A percentile compares a stretch with the other conserved stretches of the same genome.
Evolutionary conservation across 164 flowering plant species (phyloP).

Genomic region (Magnolia changhungtana): DNA sequence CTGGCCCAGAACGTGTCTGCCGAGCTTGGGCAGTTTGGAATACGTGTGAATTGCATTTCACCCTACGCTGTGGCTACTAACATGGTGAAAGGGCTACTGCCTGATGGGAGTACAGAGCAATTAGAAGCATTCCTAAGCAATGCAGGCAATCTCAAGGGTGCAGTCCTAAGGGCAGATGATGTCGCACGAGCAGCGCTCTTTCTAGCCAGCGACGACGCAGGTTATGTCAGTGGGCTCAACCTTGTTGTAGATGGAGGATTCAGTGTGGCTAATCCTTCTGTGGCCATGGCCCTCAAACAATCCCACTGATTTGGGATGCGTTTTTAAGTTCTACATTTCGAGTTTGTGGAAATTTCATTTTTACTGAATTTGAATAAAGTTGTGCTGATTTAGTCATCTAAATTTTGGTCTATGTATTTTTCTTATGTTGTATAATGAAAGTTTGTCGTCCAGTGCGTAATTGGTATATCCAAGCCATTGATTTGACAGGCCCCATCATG

Average conservation of each 20-base stretch:
- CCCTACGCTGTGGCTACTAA: conserved; percentile 30
- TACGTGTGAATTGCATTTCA: conserved; percentile 48
- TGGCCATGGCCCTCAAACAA: neutral
- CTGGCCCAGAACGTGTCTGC: conserved; percentile 30
- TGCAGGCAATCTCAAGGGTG: conserved; percentile 15
- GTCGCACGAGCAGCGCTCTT: conserved; percentile 17
- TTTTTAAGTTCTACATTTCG: neutral
- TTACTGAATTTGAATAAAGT: no score
- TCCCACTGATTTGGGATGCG: neutral
- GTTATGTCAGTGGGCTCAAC: conserved; percentile 25
- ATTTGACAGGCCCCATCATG: no score
- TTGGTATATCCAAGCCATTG: no score
- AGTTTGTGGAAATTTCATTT: no score
- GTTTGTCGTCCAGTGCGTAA: no score
- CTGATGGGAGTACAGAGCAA: neutral
- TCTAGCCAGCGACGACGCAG: conserved; percentile 24
- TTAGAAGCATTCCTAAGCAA: conserved; percentile 1
- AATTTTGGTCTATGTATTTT: no score
- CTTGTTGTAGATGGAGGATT: conserved; percentile 27
- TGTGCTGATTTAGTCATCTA: no score
- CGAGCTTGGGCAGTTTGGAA: conserved; percentile 44
- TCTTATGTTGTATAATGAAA: no score
- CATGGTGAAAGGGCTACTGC: conserved; percentile 2
- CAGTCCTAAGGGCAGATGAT: conserved; percentile 5
- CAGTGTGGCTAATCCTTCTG: conserved; percentile 15